Conservation (phyloP, 495 filamentous ascomycete genomes). For the Xylaria curta region DNA sequence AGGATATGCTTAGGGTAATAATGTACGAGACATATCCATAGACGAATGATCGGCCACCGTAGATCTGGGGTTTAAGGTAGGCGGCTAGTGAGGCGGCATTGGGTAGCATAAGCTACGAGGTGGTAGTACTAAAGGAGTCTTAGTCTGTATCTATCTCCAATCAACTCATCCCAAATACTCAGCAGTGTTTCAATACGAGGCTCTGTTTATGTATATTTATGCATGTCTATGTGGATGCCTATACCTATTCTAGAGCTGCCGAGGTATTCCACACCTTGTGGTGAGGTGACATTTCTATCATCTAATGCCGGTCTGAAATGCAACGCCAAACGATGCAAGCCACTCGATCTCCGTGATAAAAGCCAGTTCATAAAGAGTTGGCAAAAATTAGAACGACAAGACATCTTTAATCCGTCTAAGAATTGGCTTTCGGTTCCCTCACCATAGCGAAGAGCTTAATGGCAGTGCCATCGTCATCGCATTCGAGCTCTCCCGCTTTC, state of each 20-base stretch:
- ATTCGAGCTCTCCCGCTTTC: slow-evolving; percentile 66
- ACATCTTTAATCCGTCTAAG: slow-evolving; percentile 27
- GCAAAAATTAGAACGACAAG: not conserved
- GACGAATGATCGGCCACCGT: not conserved
- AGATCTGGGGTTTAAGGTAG: not conserved
- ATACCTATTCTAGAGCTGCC: not conserved
- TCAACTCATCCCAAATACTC: not conserved
- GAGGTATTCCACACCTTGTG: not conserved
- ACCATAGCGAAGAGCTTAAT: slow-evolving; percentile 60
- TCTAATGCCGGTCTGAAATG: not conserved
- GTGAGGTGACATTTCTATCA: not conserved
- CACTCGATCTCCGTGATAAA: not conserved
- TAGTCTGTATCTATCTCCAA: not conserved
- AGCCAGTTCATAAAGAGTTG: not conserved
- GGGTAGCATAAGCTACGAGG: not conserved
- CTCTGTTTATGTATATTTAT: slow-evolving; percentile 2
- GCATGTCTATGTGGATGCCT: not conserved
- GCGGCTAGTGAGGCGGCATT: not conserved
- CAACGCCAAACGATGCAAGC: not conserved
- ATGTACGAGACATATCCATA: not conserved
- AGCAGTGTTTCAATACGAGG: not conserved
- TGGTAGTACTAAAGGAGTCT: not conserved
- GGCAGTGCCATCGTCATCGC: slow-evolving; percentile 59
- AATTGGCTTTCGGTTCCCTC: slow-evolving; percentile 48
- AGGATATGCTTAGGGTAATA: not conserved